Conservation (phyloP, 2,329 filamentous ascomycete species). For the Botrytis fragariae region DNA sequence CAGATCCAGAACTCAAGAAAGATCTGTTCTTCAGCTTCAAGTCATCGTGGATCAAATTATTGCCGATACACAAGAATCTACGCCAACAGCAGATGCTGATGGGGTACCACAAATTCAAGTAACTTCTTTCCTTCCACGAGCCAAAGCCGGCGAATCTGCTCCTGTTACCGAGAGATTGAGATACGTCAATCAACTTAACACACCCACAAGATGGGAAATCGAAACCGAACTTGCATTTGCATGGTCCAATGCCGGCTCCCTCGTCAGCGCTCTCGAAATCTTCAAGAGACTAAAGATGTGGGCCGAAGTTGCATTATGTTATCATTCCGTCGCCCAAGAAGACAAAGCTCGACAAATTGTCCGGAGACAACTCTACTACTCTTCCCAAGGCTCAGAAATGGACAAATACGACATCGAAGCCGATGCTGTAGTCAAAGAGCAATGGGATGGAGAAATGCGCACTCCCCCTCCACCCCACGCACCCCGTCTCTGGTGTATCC, state of each 20-base stretch:
- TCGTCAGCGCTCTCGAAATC: constrained; percentile 89
- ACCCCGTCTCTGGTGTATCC: constrained; percentile 84
- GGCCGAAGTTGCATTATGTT: constrained; percentile 89
- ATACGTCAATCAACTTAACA: constrained; percentile 80
- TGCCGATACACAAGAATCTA: constrained; percentile 62
- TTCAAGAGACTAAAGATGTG: constrained; percentile 92
- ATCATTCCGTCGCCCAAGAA: constrained; percentile 58
- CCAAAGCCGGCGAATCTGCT: constrained; percentile 74
- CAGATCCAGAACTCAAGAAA: constrained; percentile 80
- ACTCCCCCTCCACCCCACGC: constrained; percentile 75
- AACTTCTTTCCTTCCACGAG: constrained; percentile 76
- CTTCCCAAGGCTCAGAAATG: constrained; percentile 46
- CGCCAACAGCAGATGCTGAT: constrained; percentile 28
- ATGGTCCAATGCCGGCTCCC: constrained; percentile 86
- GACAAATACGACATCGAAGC: constrained; percentile 47
- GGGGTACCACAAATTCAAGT: constrained; percentile 50
- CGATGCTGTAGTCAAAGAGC: constrained; percentile 56
- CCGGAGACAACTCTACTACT: constrained; percentile 74
- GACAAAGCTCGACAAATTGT: constrained; percentile 77
- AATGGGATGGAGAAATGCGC: constrained; percentile 61
- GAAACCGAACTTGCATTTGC: constrained; percentile 88
- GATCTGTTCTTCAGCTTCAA: constrained; percentile 88
- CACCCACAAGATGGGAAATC: constrained; percentile 88
- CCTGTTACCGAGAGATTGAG: constrained; percentile 71
- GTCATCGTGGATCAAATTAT: constrained; percentile 94